A percentile compares a stretch with the other conserved stretches of the same genome.
Evolutionary conservation across 2,329 filamentous ascomycete species (phyloP).

Genomic region (Exophiala sp.): DNA sequence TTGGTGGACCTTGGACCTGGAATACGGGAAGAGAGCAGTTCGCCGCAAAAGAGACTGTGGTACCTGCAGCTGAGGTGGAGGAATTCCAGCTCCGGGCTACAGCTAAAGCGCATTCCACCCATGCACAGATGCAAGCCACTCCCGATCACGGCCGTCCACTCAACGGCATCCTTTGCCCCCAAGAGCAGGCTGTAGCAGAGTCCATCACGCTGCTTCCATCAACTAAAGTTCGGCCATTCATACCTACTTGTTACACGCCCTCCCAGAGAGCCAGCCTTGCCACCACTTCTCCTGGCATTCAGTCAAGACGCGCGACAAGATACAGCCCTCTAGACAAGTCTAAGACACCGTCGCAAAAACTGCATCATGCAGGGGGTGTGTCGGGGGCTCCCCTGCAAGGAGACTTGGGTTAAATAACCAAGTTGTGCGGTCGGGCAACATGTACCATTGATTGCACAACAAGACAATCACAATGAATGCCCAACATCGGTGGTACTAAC

Average conservation of each 20-base stretch:
- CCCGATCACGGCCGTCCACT: neutral
- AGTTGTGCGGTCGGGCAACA: neutral
- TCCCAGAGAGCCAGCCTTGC: neutral
- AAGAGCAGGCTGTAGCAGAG: too few species aligned
- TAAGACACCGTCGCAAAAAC: neutral
- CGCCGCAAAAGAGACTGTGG: conserved; percentile 12
- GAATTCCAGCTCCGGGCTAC: conserved; percentile 6
- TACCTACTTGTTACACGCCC: conserved; percentile 16
- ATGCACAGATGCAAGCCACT: neutral
- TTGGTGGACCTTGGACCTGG: neutral
- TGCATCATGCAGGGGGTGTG: conserved; percentile 9
- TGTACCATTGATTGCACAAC: neutral
- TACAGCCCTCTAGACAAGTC: neutral
- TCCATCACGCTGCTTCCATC: conserved; percentile 1
- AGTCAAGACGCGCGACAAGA: conserved; percentile 14
- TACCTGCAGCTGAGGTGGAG: conserved; percentile 26
- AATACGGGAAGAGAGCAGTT: neutral
- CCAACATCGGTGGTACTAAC: neutral
- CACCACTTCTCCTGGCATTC: conserved; percentile 1
- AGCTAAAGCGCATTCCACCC: conserved; percentile 15
- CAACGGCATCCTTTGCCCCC: neutral
- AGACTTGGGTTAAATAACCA: neutral
- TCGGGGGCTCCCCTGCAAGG: neutral
- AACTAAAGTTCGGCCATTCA: conserved; percentile 11
- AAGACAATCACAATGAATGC: neutral